phyloP scores from a whole-genome alignment of 805 yeast genomes.

The Starmerella gropengiesseri region DNA sequence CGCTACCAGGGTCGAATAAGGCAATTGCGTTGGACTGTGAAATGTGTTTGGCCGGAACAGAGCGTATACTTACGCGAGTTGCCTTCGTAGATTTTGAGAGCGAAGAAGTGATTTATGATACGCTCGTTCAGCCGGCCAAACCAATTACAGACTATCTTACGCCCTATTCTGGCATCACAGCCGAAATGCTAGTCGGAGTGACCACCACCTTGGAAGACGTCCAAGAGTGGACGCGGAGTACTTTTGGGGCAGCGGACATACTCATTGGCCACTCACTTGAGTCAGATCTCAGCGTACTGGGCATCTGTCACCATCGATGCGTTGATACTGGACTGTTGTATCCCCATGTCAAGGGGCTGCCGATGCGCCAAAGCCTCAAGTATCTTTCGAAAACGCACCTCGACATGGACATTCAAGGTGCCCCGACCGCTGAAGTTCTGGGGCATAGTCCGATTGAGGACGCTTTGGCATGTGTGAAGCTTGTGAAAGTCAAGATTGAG shows the following conservation, averaged over 20 bases:
- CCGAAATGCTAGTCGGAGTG: slow-evolving; percentile 49
- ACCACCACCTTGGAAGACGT: slow-evolving; percentile 57
- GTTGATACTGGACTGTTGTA: slow-evolving; percentile 67
- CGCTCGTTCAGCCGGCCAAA: slow-evolving; percentile 65
- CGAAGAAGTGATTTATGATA: slow-evolving; percentile 50
- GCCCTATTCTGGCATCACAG: slow-evolving; percentile 75
- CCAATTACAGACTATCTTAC: slow-evolving; percentile 74
- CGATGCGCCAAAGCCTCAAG: slow-evolving; percentile 65
- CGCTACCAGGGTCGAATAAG: slow-evolving; percentile 17
- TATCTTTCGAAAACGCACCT: slow-evolving; percentile 54
- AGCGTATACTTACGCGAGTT: slow-evolving; percentile 63
- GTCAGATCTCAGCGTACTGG: slow-evolving; percentile 63
- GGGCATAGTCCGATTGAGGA: slow-evolving; percentile 90
- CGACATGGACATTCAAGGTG: slow-evolving; percentile 51
- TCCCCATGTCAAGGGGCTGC: slow-evolving; percentile 77
- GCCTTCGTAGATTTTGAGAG: slow-evolving; percentile 51
- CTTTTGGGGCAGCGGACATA: slow-evolving; percentile 48
- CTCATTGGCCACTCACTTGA: slow-evolving; percentile 86
- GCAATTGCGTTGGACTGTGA: slow-evolving; percentile 87
- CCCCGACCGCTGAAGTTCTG: slow-evolving; percentile 28
- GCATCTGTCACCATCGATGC: slow-evolving; percentile 57
- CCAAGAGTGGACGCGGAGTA: slow-evolving; percentile 42
- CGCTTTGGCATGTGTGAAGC: slow-evolving; percentile 65
- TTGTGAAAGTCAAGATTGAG: slow-evolving; percentile 55
- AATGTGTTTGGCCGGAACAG: slow-evolving; percentile 60